Base-by-base conservation (phyloP, 139 green algal species). In the Chlamydomonas applanata region DNA sequence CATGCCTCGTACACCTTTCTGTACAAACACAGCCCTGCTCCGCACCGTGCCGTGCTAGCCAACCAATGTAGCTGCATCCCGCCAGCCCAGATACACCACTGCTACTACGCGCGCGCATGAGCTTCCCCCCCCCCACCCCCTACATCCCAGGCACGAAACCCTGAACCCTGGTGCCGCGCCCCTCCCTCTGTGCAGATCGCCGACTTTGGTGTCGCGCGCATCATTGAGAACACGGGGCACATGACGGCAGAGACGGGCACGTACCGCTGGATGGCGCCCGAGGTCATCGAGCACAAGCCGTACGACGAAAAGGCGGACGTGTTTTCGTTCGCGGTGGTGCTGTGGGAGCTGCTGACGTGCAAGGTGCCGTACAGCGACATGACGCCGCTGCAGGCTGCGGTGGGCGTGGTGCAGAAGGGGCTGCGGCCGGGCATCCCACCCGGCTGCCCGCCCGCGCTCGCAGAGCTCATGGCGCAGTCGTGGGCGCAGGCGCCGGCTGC, bases 201-300 rank as follows among this genome's bases (percentile, higher is more conserved):
- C 11, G 40, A 49, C 40, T 49, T 73, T 69, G 71, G 96, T 1
- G 96, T 99, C 24, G 94, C 96, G 36, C 85, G 96, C 9, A 87
- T 99, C 25, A 87, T 98, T 67, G 90, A 94, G 63, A 73, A 65
- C 17, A 85, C 77, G 2, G 95, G 96, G 20, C 81, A 93, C 77
- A 99, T 99, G 96, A 99, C 96, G 2, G 96, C 96, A 24, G 96
- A 99, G 84, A 99, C 96, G 7, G 96, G 96, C 16, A 99, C 96
- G 0, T 99, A 99, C 88, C 85, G 96, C 78, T 99, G 96, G 96
- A 99, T 99, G 96, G 96, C 96, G 7, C 96, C 96, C 2, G 96
- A 99, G 83, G 96, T 99, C 22, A 99, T 99, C 49, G 95, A 99
- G 86, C 96, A 99, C 88, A 92, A 91, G 76, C 91, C 94, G 0